Base-by-base conservation (phyloP, 2,329 filamentous ascomycete genomes). In the Berkeleyomyces rouxiae region DNA sequence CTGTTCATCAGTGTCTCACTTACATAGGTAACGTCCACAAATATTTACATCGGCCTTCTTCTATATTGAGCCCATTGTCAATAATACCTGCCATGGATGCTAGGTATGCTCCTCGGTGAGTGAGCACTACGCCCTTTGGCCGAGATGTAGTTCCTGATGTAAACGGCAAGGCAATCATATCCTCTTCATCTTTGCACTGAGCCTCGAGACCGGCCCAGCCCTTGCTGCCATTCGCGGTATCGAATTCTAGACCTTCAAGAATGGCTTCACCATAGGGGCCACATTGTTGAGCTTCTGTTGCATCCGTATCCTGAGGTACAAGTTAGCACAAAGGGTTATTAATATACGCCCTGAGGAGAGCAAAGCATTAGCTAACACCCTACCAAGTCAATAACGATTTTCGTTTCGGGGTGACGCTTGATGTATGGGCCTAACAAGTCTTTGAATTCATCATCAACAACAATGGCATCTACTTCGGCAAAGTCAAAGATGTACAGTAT, bases 1-100 rank as follows among this genome's bases (percentile, higher is more conserved):
- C 42, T 43, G 11, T 36, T 23, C 9, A 44, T 39, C 13, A 4
- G 9, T 11, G n/a, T 10, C 59, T 77, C 67, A 84, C 86, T 72
- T 83, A 92, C 90, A 96, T 90, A 0, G 92, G 92, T 37, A 97
- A 75, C 3, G 88, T 96, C 90, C 90, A 96, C 7, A 96, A 78
- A 74, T 95, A 95, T 67, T 85, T 86, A 71, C 87, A 91, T 44
- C 87, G 78, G 5, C 84, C 85, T 10, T 74, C 75, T 60, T 83
- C 77, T 62, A 78, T 81, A 69, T 95, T 96, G 51, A 99, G 77
- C 0, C 88, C 88, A 0, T 88, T 90, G 72, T 99, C 93, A 64
- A 97, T 82, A 0, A 97, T 77, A 71, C 97, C 97, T 9, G 78
- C 91, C 67, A 96, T 70, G 0, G 90, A 79, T 0, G 90, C 92